These are phyloP conservation scores for Ogataea pini DNA, from an alignment of 805 yeast species.

Conservation along the genomic window DNA sequence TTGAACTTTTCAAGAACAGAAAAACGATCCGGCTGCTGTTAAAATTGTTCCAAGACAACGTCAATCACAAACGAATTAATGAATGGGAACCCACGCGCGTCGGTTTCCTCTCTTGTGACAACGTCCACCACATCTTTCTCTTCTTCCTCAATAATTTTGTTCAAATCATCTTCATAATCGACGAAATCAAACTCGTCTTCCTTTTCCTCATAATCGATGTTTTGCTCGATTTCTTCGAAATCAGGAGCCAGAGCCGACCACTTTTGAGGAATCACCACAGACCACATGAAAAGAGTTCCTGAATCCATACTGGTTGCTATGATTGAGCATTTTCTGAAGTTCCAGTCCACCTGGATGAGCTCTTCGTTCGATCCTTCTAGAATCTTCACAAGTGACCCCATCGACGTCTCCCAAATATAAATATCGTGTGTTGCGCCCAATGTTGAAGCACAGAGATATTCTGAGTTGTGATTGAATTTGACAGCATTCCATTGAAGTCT, in stretches of 20 bases:
- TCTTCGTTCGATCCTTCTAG: constrained; percentile 91
- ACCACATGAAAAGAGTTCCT: constrained; percentile 83
- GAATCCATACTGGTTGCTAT: constrained; percentile 85
- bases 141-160: constrained; percentile 61
- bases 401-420: constrained; percentile 87
- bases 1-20: not conserved
- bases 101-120: constrained; percentile 57
- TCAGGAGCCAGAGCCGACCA: constrained; percentile 98
- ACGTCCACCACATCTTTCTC: constrained; percentile 68
- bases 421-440: constrained; percentile 86
- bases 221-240: constrained; percentile 91
- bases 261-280: constrained; percentile 78
- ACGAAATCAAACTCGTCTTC: constrained; percentile 91
- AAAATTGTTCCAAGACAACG: constrained; percentile 19
- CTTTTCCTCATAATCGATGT: constrained; percentile 79
- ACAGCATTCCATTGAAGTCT: constrained; percentile 86
- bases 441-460: constrained; percentile 86
- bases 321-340: constrained; percentile 67
- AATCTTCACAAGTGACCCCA: constrained; percentile 87
- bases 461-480: constrained; percentile 71
- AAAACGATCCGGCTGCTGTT: constrained; percentile 1
- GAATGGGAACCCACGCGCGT: constrained; percentile 71
- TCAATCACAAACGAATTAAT: constrained; percentile 57
- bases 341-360: constrained; percentile 84
- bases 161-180: constrained; percentile 64